Base-by-base conservation (phyloP, 75 land plant genomes). In the Adiantum capillusveneris region DNA sequence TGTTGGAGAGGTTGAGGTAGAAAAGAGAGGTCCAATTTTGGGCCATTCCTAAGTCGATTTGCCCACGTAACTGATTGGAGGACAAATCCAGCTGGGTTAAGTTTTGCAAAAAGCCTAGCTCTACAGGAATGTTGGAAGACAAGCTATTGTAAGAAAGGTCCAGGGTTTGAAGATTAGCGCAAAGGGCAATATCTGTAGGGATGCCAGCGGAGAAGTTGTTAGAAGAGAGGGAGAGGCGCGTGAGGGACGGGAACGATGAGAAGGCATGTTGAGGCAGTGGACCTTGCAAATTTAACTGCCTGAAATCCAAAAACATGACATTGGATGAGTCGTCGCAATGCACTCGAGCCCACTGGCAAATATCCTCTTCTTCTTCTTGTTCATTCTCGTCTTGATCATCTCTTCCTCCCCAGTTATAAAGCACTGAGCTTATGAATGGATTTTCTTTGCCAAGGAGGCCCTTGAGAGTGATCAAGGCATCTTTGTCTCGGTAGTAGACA, bases 131-230 rank as follows among this genome's bases (percentile, higher is more conserved):
- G 63, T 25, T 13, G n/a, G 37, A 25, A 13, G 25, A 6, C 30
- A 61, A 48, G 54, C 19, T 34, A n/a, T 61, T 61, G 54, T 2
- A 34, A 19, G 37, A 61, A 24, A 61, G 21, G 55, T 25, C 37
- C 2, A 61, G 29, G 51, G 13, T 42, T 37, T 25, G 20, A 16
- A 61, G 63, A 25, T 31, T n/a, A 7, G 60, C 11, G 63, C 37
- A 41, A 16, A 25, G 26, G 18, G 26, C 7, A 14, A 61, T 57
- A 31, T 46, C 63, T 21, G 25, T 26, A 9, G 56, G 55, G 3
- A 61, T 61, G 19, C 21, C 18, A 20, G 56, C 63, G 2, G 51
- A 22, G 52, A 61, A 61, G 16, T 18, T 25, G 52, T 61, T 61
- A 7, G 13, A 34, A 2, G 44, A 25, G n/a, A 61, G 63, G n/a